phyloP scores from a whole-genome alignment of 768 basidiomycete genomes.

The Roridomyces roridus region DNA sequence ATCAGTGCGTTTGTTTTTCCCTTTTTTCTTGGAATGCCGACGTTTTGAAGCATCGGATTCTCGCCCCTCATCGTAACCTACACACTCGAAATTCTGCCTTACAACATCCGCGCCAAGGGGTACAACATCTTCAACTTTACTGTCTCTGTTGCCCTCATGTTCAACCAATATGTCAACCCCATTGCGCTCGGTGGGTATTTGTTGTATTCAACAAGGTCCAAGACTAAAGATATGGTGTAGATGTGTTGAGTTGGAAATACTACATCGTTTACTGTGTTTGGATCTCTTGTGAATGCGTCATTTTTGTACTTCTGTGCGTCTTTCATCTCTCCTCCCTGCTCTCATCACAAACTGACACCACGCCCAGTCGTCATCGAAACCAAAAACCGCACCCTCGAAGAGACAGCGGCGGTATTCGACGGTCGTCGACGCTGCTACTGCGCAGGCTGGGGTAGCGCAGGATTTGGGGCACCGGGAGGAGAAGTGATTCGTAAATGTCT shows the following conservation, averaged over 20 bases:
- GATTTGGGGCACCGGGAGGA: slow-evolving; percentile 9
- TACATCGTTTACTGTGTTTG: slow-evolving; percentile 79
- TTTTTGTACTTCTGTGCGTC: slow-evolving; percentile 60
- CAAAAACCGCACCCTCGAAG: slow-evolving; percentile 75
- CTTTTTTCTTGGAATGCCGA: too few relatives aligned
- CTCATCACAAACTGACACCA: not conserved
- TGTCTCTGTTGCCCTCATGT: slow-evolving; percentile 81
- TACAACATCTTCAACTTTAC: slow-evolving; percentile 83
- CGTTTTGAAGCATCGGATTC: slow-evolving; percentile 82
- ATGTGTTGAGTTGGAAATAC: slow-evolving; percentile 74
- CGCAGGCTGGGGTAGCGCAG: slow-evolving; percentile 31
- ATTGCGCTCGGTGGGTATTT: slow-evolving; percentile 56
- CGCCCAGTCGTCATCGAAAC: slow-evolving; percentile 64
- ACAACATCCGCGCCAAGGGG: slow-evolving; percentile 83
- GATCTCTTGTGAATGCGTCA: slow-evolving; percentile 70
- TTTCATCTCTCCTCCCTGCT: not conserved
- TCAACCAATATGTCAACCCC: slow-evolving; percentile 90
- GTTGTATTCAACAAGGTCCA: too few relatives aligned
- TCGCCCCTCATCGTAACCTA: slow-evolving; percentile 87
- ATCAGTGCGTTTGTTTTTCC: slow-evolving; percentile 57
- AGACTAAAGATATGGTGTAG: too few relatives aligned
- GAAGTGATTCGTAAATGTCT: too few relatives aligned
- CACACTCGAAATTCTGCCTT: slow-evolving; percentile 90
- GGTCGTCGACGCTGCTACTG: slow-evolving; percentile 46
- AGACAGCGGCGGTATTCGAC: slow-evolving; percentile 82